phyloP scores from a whole-genome alignment of 257 asterid species.

The Solanum appendiculatum region DNA sequence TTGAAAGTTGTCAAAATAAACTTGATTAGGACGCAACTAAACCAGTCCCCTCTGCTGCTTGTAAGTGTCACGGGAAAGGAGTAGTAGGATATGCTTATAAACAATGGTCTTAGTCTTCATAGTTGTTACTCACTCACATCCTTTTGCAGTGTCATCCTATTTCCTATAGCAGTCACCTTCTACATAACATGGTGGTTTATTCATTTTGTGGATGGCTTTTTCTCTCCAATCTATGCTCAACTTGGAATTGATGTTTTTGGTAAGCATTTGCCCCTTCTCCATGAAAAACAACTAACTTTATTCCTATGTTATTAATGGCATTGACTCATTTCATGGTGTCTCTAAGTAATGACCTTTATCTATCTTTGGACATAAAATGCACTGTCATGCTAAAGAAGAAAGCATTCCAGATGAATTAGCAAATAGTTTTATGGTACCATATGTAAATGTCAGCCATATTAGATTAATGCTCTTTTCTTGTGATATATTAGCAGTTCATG shows the following conservation, averaged over 20 bases:
- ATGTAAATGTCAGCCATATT: background rate
- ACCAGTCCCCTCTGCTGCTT: background rate
- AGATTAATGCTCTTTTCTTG: background rate
- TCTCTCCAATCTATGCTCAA: conserved; percentile 32
- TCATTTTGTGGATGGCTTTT: conserved; percentile 39
- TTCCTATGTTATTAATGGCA: background rate
- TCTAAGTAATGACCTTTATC: background rate
- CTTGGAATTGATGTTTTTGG: conserved; percentile 38
- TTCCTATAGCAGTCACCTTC: conserved; percentile 39
- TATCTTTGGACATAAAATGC: background rate
- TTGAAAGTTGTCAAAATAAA: background rate
- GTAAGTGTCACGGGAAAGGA: background rate
- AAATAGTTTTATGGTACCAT: background rate
- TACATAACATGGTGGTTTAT: conserved; percentile 44
- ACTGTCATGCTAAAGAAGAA: background rate
- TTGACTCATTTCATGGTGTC: background rate
- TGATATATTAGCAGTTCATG: background rate
- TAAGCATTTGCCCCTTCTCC: conserved; percentile 5
- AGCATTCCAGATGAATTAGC: background rate
- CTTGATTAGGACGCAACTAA: background rate
- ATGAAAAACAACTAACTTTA: background rate
- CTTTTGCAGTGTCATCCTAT: conserved; percentile 35
- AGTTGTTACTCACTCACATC: background rate
- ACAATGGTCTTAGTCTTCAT: background rate
- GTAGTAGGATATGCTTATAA: background rate